Conservation (phyloP, 1,284 basidiomycete genomes). For the Apiotrichum veenhuisii region DNA sequence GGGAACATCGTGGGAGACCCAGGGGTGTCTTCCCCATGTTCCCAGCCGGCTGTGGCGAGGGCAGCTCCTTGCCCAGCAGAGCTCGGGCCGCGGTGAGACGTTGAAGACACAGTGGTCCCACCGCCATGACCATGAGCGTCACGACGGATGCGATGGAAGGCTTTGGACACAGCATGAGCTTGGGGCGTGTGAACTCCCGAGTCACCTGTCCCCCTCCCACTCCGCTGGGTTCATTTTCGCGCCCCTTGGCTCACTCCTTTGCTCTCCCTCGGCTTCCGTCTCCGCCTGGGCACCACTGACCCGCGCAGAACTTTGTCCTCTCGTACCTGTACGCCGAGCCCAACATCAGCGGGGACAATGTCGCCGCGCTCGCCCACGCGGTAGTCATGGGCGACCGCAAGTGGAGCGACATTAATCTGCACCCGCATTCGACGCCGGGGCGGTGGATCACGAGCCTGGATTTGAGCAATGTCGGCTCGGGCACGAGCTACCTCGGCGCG, state of each 20-base stretch:
- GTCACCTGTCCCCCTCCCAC: no score
- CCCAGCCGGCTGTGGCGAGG: no score
- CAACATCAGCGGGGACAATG: conserved; percentile 52
- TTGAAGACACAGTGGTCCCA: no score
- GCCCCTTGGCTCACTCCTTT: not conserved
- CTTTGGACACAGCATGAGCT: no score
- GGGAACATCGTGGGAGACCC: no score
- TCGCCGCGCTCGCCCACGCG: conserved; percentile 59
- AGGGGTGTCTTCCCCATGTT: no score
- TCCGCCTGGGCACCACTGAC: not conserved
- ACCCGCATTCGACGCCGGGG: conserved; percentile 75
- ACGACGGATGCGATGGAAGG: no score
- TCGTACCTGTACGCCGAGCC: conserved; percentile 66
- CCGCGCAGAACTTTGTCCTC: conserved; percentile 61
- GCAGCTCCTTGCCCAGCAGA: no score
- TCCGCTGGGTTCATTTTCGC: no score
- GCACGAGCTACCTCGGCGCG: conserved; percentile 56
- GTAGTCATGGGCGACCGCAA: conserved; percentile 63
- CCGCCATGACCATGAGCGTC: no score
- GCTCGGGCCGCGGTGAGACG: no score
- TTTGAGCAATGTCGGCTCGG: conserved; percentile 60
- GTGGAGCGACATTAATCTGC: conserved; percentile 79
- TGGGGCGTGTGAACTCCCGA: no score
- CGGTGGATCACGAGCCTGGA: conserved; percentile 74
- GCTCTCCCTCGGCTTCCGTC: not conserved